A percentile compares a stretch with the other conserved stretches of the same genome.
Evolutionary conservation across 495 filamentous ascomycete genomes (phyloP).

Genomic region (Neurospora sp.): DNA sequence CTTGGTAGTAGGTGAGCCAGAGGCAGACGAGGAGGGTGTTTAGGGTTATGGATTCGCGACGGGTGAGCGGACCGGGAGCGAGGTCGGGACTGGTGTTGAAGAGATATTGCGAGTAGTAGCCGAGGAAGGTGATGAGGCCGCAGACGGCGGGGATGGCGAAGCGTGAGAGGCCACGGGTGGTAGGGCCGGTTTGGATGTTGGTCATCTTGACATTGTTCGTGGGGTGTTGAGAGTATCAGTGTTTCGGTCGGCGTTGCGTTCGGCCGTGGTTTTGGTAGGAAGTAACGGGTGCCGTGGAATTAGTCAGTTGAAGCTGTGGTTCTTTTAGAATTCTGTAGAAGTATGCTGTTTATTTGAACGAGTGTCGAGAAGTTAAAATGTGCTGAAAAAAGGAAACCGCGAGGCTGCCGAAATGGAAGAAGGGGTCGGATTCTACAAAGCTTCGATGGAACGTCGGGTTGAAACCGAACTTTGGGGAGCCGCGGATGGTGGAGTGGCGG

Average conservation of each 20-base stretch:
- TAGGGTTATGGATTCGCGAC: constrained; percentile 53
- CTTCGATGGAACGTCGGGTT: background rate
- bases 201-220: constrained; percentile 8
- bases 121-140: constrained; percentile 62
- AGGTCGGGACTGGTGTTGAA: constrained; percentile 53
- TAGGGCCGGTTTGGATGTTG: constrained; percentile 18
- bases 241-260: background rate
- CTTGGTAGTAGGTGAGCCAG: constrained; percentile 68
- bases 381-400: background rate
- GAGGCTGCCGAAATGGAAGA: background rate
- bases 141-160: constrained; percentile 61
- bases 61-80: constrained; percentile 55
- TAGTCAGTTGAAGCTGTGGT: background rate
- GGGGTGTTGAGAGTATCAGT: background rate
- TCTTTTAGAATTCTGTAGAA: background rate
- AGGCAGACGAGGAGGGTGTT: constrained; percentile 64
- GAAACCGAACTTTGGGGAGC: background rate
- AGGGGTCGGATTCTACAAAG: background rate
- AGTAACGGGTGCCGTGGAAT: background rate
- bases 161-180: constrained; percentile 23
- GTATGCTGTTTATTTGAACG: background rate
- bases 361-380: background rate
- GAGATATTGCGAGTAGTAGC: constrained; percentile 74
- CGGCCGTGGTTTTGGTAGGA: background rate
- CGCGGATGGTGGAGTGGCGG: background rate